Evolutionary conservation across 495 filamentous ascomycete species (phyloP).

Genomic region (Aspergillus hancockii): DNA sequence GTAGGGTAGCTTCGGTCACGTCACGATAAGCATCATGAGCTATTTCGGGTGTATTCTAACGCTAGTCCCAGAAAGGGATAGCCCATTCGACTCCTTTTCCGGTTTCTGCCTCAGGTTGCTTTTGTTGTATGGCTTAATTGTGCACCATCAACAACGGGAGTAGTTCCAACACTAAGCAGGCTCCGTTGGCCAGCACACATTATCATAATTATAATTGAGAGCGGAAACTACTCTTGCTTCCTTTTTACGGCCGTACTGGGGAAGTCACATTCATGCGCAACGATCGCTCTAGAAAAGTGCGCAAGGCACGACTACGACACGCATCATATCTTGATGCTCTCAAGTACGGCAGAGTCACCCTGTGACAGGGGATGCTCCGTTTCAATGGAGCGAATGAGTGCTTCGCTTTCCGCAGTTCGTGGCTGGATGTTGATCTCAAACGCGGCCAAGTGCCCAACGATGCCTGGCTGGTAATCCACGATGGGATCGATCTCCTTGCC

Average conservation of each 20-base stretch:
- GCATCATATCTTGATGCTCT: neutral
- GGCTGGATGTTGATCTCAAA: constrained; percentile 29
- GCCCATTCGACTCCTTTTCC: too few relatives aligned
- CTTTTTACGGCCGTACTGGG: too few relatives aligned
- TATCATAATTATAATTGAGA: too few relatives aligned
- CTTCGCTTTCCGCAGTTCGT: neutral
- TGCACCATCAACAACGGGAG: too few relatives aligned
- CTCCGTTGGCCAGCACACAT: too few relatives aligned
- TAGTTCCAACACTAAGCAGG: too few relatives aligned
- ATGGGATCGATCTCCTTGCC: constrained; percentile 25
- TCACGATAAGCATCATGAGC: neutral
- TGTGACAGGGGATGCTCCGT: neutral
- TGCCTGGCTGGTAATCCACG: constrained; percentile 32
- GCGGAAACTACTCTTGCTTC: too few relatives aligned
- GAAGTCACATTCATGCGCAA: too few relatives aligned
- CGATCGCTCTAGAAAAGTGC: neutral
- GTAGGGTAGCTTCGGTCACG: neutral
- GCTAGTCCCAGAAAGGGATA: neutral
- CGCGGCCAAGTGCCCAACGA: constrained; percentile 34
- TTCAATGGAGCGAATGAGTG: neutral
- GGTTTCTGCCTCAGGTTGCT: too few relatives aligned
- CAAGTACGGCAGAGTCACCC: neutral
- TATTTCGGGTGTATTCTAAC: neutral
- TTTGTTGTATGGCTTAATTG: too few relatives aligned
- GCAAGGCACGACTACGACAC: neutral